Percentiles rank a stretch among this genome's conserved stretches.
Conservation (phyloP, 192 early-diverging fungal genomes). For the Gonapodya prolifera region DNA sequence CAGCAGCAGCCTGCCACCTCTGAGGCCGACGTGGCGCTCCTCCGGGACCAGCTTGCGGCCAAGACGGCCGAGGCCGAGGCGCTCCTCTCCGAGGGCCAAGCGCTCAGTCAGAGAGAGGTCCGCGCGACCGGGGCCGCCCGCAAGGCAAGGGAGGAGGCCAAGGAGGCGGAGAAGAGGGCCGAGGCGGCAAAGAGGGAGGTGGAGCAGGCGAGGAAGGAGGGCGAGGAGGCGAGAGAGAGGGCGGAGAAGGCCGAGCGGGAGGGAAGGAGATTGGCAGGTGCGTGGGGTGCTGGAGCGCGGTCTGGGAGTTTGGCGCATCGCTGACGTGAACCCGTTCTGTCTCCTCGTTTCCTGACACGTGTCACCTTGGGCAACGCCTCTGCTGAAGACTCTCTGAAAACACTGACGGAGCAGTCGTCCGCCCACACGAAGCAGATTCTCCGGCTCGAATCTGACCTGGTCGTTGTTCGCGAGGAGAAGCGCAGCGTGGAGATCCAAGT, state of each 20-base stretch:
- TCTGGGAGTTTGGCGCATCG: not conserved
- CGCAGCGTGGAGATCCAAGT: not conserved
- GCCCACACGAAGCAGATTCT: conserved; percentile 24
- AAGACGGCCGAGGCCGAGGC: not conserved
- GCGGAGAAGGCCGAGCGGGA: not conserved
- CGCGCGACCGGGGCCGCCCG: conserved; percentile 8
- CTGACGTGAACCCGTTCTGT: not conserved
- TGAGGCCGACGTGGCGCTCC: not conserved
- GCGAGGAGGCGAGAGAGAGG: not conserved
- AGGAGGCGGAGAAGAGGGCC: conserved; percentile 3
- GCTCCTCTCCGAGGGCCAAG: not conserved
- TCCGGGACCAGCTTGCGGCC: not conserved
- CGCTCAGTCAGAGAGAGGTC: conserved; percentile 5
- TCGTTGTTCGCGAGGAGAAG: not conserved
- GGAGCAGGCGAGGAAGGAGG: not conserved
- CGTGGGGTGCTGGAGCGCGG: too few species aligned
- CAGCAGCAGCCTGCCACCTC: not conserved
- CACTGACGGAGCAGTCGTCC: conserved; percentile 13
- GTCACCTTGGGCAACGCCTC: too few species aligned
- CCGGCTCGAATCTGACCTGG: conserved; percentile 4
- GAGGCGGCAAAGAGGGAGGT: not conserved
- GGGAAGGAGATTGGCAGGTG: not conserved
- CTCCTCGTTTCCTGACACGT: not conserved
- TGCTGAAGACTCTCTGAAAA: conserved; percentile 7
- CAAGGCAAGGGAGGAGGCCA: not conserved